Base-by-base conservation (phyloP, 2,329 filamentous ascomycete genomes). In the Colletotrichum sp. region DNA sequence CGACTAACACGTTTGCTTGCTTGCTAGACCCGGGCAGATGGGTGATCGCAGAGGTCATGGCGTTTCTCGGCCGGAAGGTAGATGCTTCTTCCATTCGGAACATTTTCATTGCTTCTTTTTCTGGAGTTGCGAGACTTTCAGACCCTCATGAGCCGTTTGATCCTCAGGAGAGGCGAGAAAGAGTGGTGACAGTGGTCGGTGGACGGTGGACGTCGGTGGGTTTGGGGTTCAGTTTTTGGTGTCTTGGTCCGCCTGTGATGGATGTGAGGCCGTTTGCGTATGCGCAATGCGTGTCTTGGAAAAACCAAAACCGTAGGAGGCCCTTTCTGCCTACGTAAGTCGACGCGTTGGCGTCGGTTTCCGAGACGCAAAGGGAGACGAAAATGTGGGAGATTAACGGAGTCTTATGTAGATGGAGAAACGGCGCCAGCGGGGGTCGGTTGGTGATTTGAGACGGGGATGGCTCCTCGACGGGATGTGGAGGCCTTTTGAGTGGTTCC, bases 381-480 rank as follows among this genome's bases (percentile, higher is more conserved):
- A 68, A 56, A 38, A 34, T 59, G 52, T 38, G 67, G 58, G 73
- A 68, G 48, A 73, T 73, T 69, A 68, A 62, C 63, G 64, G 73
- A 64, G 73, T 75, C 26, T 73, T 38, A 16, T 32, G 48, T 73
- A 59, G 18, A 75, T 68, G 43, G 36, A 52, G 67, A 69, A 62
- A 69, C 34, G 36, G 61, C 32, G 59, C 43, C 30, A 38, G 30
- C 34, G 32, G 61, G 61, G 30, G 52, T 18, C 55, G 21, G 58
- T 52, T 43, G 16, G 28, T 32, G 48, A 61, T 61, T 21, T 48
- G 21, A 59, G 71, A 30, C 67, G 28, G 71, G 71, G 68, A 74
- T 74, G 28, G 69, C 10, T 66, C 68, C n/a, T 55, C 28, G 68
- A 65, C 61, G 52, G 72, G 68, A 71, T 74, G 61, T 74, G 68